A percentile compares a stretch with the other conserved stretches of the same genome.
phyloP scores from a whole-genome alignment of 768 basidiomycete genomes.

The Lentinula sp. region DNA sequence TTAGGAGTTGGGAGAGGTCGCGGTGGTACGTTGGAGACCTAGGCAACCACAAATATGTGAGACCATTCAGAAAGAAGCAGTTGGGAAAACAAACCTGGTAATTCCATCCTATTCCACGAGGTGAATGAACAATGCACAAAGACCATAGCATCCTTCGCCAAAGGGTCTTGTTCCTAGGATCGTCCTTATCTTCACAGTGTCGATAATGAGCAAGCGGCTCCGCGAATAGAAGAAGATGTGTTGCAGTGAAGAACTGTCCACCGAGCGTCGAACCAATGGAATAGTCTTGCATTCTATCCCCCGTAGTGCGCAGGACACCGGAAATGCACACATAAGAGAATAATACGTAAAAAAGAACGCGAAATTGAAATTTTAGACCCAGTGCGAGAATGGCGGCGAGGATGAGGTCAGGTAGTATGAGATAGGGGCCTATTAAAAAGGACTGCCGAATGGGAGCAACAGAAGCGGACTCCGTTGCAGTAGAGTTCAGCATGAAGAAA shows the following conservation, averaged over 20 bases:
- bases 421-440: neutral
- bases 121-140: slow-evolving; percentile 7
- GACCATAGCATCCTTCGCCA: slow-evolving; percentile 13
- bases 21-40: slow-evolving; percentile 3
- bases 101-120: slow-evolving; percentile 16
- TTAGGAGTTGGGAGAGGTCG: neutral
- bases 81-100: slow-evolving; percentile 9
- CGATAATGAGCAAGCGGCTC: slow-evolving; percentile 13
- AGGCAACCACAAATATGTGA: neutral
- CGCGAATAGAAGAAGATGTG: slow-evolving; percentile 12
- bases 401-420: neutral
- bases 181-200: slow-evolving; percentile 9
- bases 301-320: slow-evolving; percentile 4
- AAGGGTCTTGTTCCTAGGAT: slow-evolving; percentile 8
- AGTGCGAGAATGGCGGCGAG: neutral
- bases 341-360: neutral
- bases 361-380: neutral
- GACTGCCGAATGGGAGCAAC: neutral
- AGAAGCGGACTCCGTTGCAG: neutral
- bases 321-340: neutral
- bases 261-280: slow-evolving; percentile 9
- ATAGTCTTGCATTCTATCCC: slow-evolving; percentile 13
- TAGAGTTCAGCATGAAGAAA: neutral
- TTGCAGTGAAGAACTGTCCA: slow-evolving; percentile 13
- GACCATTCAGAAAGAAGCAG: neutral